These are phyloP conservation scores for Coemansia sp. DNA, from an alignment of 192 early-diverging fungal species.

Conservation along the genomic window DNA sequence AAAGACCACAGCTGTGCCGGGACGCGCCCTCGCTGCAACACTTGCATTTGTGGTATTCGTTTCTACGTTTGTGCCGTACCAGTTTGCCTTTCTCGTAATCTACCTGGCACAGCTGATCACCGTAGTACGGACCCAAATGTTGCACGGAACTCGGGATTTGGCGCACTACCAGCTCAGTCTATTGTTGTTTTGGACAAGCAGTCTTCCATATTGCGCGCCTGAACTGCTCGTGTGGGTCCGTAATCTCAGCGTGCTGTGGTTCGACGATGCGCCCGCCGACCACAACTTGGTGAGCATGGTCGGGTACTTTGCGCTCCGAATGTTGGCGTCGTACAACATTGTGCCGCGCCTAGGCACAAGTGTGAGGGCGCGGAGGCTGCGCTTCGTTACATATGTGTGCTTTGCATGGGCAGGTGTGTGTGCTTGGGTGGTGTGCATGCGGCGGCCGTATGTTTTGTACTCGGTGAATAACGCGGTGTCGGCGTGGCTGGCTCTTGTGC, in stretches of 20 bases:
- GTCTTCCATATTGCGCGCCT: conserved; percentile 73
- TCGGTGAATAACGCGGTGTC: conserved; percentile 51
- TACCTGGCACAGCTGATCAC: conserved; percentile 60
- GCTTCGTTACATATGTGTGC: conserved; percentile 33
- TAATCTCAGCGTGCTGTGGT: conserved; percentile 78
- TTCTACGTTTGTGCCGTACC: conserved; percentile 67
- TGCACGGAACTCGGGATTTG: conserved; percentile 19
- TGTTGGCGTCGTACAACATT: conserved; percentile 35
- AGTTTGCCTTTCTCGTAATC: conserved; percentile 70
- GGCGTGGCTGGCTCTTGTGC: conserved; percentile 41
- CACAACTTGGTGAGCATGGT: conserved; percentile 54
- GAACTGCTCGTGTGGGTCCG: conserved; percentile 79
- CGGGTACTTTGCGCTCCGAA: conserved; percentile 41
- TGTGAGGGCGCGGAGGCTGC: conserved; percentile 10
- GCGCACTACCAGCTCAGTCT: conserved; percentile 68
- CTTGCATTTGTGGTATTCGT: conserved; percentile 58
- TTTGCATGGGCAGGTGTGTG: conserved; percentile 49
- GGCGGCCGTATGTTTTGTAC: conserved; percentile 64
- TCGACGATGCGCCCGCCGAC: conserved; percentile 75
- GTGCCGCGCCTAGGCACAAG: conserved; percentile 6
- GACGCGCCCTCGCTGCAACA: conserved; percentile 28
- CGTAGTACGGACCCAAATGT: conserved; percentile 35
- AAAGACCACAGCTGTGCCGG: neutral
- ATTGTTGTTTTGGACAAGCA: conserved; percentile 66
- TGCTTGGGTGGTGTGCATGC: conserved; percentile 58